Percentiles rank a stretch among this genome's conserved stretches.
phyloP scores from a whole-genome alignment of 129 eudicot genomes.

The Ambrosia artemisiifolia region DNA sequence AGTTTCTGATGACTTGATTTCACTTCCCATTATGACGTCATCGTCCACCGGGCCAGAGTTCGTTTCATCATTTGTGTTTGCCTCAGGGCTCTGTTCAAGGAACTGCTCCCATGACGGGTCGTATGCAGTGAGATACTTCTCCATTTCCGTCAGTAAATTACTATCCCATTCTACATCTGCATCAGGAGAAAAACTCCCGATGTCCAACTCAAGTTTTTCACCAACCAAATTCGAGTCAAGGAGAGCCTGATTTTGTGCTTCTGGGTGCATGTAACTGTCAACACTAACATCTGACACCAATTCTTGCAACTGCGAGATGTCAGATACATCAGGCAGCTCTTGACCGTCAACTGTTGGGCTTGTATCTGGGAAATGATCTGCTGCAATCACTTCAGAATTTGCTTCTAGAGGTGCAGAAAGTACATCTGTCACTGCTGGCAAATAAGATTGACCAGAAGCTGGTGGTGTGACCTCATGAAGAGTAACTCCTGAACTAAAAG shows the following conservation, averaged over 20 bases:
- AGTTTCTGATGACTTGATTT: slow-evolving; percentile 37
- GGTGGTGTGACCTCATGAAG: slow-evolving; percentile 66
- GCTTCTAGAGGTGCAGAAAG: slow-evolving; percentile 35
- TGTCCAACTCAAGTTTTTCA: slow-evolving; percentile 39
- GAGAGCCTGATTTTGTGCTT: slow-evolving; percentile 34
- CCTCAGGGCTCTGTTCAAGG: slow-evolving; percentile 40
- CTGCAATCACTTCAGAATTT: slow-evolving; percentile 34
- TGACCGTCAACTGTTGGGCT: slow-evolving; percentile 33
- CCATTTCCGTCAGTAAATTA: slow-evolving; percentile 51
- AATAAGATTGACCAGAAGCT: slow-evolving; percentile 25
- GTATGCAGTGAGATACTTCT: slow-evolving; percentile 41
- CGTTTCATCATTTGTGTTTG: slow-evolving; percentile 42
- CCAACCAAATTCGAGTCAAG: slow-evolving; percentile 36
- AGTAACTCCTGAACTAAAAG: slow-evolving; percentile 60
- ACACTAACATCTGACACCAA: slow-evolving; percentile 40
- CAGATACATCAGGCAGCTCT: slow-evolving; percentile 48
- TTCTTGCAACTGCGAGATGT: slow-evolving; percentile 41
- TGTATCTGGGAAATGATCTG: slow-evolving; percentile 35
- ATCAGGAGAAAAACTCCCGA: slow-evolving; percentile 55
- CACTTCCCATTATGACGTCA: slow-evolving; percentile 26
- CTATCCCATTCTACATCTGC: slow-evolving; percentile 65
- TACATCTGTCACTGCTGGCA: slow-evolving; percentile 35
- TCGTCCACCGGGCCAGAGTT: slow-evolving; percentile 41
- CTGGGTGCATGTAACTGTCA: slow-evolving; percentile 34
- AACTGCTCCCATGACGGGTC: slow-evolving; percentile 80